These are phyloP conservation scores for Arctium minus DNA, from an alignment of 129 eudicot genomes.

Conservation along the genomic window DNA sequence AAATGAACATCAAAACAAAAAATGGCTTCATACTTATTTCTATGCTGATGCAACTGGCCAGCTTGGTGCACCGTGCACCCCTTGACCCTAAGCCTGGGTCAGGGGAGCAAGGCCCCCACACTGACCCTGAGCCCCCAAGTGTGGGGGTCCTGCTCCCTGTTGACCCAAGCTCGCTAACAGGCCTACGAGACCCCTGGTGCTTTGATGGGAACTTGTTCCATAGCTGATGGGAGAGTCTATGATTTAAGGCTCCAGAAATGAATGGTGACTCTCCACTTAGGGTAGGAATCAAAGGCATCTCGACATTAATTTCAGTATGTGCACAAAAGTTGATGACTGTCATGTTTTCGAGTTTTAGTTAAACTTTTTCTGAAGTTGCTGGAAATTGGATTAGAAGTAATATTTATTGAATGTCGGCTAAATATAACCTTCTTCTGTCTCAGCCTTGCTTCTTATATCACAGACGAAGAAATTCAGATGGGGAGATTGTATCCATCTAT, in stretches of 20 bases:
- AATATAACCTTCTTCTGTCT: constrained; percentile 2
- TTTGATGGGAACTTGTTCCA: no score
- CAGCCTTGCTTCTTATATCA: constrained; percentile 99
- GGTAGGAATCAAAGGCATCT: no score
- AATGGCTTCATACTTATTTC: background rate
- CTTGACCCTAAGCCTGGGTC: background rate
- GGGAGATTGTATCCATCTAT: constrained; percentile 92
- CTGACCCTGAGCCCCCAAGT: background rate
- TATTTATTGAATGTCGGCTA: background rate
- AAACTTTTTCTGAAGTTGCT: background rate
- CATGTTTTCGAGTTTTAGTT: background rate
- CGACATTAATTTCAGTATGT: no score
- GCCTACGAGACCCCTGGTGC: background rate
- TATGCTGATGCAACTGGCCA: background rate
- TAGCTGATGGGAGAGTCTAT: no score
- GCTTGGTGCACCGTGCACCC: no score
- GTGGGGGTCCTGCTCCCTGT: background rate
- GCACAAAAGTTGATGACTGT: background rate
- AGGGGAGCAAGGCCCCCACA: background rate
- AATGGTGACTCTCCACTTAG: no score
- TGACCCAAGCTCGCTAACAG: background rate
- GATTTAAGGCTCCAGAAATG: no score
- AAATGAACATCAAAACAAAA: background rate
- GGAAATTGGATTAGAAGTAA: background rate
- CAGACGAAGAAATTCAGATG: constrained; percentile 82